Conservation (phyloP, 179 eudicot genomes). For the Amaranthus tricolor region DNA sequence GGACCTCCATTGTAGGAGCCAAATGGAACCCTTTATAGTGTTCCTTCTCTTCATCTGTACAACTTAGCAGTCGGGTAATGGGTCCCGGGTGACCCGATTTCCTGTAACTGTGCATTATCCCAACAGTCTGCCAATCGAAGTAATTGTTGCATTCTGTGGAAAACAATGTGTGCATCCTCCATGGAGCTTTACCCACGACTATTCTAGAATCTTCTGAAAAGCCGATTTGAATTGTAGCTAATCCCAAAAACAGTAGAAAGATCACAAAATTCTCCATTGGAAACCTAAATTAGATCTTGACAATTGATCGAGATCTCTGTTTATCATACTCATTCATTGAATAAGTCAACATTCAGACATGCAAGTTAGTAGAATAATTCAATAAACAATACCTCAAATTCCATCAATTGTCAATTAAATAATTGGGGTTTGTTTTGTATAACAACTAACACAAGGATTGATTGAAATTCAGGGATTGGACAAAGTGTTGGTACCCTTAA, state of each 20-base stretch:
- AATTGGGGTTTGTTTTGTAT: not conserved
- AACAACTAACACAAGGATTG: not conserved
- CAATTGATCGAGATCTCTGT: not conserved
- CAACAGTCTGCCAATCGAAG: conserved; percentile 98
- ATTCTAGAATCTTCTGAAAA: conserved; percentile 19
- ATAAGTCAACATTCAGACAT: conserved; percentile 8
- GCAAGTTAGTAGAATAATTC: conserved; percentile 15
- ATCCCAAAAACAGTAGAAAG: conserved; percentile 17
- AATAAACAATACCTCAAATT: not conserved
- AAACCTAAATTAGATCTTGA: conserved; percentile 4
- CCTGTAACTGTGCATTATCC: conserved; percentile 74
- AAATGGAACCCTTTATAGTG: conserved; percentile 69
- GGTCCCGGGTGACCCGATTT: conserved; percentile 89
- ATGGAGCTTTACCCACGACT: conserved; percentile 34
- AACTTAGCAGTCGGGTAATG: conserved; percentile 87
- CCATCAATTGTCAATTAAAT: not conserved
- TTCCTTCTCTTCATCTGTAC: conserved; percentile 77
- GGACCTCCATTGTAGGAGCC: conserved; percentile 95
- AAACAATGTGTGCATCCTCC: conserved; percentile 89
- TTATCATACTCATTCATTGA: conserved; percentile 14
- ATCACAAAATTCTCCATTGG: conserved; percentile 32
- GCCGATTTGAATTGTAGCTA: conserved; percentile 25
- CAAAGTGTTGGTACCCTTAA: not conserved
- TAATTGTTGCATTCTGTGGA: conserved; percentile 92
- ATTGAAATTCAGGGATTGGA: not conserved